Percentiles rank a stretch among this genome's conserved stretches.
Conservation (phyloP, 345 rosid species). For the Lepidium sativum region DNA sequence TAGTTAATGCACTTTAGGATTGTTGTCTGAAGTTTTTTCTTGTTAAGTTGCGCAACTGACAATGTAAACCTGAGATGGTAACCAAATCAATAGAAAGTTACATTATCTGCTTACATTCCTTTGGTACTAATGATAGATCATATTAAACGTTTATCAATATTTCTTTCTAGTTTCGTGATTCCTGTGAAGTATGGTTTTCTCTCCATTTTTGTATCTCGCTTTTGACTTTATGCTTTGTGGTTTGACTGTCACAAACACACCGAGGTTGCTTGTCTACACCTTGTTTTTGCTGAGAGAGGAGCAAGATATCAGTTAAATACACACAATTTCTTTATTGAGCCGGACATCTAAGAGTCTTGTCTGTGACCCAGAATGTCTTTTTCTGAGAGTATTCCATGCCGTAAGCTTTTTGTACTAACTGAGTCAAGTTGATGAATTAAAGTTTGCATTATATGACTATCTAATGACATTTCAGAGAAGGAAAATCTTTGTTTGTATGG, state of each 20-base stretch:
- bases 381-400: not conserved
- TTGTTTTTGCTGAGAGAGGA: not conserved
- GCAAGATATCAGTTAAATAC: not conserved
- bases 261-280: not conserved
- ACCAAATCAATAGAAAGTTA: not conserved
- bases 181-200: not conserved
- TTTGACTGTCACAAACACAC: not conserved
- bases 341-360: not conserved
- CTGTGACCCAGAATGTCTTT: not conserved
- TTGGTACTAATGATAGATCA: not conserved
- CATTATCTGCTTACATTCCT: not conserved
- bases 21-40: too few relatives aligned
- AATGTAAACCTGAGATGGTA: too few relatives aligned
- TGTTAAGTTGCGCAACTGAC: too few relatives aligned
- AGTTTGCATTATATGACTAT: not conserved
- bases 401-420: not conserved
- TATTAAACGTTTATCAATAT: not conserved
- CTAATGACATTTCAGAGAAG: constrained; percentile 40
- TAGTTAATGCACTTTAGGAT: too few relatives aligned
- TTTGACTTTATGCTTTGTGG: not conserved
- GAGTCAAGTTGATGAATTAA: not conserved
- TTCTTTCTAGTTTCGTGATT: not conserved
- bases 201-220: not conserved
- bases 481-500: constrained; percentile 88
- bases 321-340: not conserved